Conservation (phyloP, 345 rosid species). For the Gossypioides kirkii region DNA sequence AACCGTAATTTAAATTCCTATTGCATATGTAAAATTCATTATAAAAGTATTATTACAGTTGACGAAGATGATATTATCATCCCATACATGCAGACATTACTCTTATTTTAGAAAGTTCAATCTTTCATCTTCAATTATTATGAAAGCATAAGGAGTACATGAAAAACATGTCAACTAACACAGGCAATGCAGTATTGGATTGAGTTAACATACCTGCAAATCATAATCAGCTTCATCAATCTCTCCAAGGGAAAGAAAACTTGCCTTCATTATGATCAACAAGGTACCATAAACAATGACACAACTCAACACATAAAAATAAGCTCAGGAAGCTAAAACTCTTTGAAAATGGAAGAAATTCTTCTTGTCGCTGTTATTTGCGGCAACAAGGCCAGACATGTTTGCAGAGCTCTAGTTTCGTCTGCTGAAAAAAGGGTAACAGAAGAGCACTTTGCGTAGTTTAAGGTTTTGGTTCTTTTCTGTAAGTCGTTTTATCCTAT, state of each 20-base stretch:
- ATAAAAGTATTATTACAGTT: too few species aligned
- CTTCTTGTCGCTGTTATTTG: not conserved
- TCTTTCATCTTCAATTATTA: too few species aligned
- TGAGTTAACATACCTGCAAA: too few species aligned
- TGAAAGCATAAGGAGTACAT: too few species aligned
- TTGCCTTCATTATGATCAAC: conserved; percentile 26
- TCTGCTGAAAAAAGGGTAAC: not conserved
- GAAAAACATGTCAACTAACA: too few species aligned
- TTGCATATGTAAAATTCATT: too few species aligned
- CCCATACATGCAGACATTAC: too few species aligned
- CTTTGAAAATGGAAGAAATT: not conserved
- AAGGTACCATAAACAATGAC: not conserved
- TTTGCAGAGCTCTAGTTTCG: not conserved
- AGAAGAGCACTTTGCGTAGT: not conserved
- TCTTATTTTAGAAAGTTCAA: too few species aligned
- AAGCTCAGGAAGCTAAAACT: too few species aligned
- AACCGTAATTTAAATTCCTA: too few species aligned
- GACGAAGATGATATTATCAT: too few species aligned
- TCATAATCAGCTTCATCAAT: conserved; percentile 53
- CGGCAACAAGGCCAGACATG: conserved; percentile 26
- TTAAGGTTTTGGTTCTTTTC: not conserved
- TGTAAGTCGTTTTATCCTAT: not conserved
- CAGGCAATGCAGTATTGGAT: too few species aligned
- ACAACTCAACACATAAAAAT: not conserved
- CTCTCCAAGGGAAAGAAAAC: conserved; percentile 86